Conservation (phyloP, 1,139 yeast species). For the Debaryomycetaceae sp. region DNA sequence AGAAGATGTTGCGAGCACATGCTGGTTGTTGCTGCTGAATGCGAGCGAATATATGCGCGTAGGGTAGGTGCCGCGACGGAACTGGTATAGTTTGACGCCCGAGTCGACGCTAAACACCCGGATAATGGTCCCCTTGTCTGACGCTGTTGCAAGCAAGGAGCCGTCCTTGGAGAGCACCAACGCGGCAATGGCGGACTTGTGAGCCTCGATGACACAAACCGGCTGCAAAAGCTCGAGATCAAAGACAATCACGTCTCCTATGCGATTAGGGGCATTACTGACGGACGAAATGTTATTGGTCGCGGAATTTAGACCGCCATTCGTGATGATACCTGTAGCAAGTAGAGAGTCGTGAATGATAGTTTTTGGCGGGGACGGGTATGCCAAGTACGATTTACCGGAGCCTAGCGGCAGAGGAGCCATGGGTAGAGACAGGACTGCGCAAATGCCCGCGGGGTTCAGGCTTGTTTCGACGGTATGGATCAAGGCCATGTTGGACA, state of each 20-base stretch:
- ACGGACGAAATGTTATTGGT: slow-evolving; percentile 35
- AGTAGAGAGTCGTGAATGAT: slow-evolving; percentile 33
- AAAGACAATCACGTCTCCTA: slow-evolving; percentile 86
- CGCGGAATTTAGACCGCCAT: slow-evolving; percentile 33
- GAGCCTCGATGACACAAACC: slow-evolving; percentile 84
- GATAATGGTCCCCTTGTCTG: slow-evolving; percentile 90
- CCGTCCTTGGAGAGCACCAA: slow-evolving; percentile 76
- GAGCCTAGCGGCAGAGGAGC: slow-evolving; percentile 8
- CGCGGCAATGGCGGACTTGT: slow-evolving; percentile 75
- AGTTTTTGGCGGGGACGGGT: slow-evolving; percentile 71
- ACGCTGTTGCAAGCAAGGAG: slow-evolving; percentile 77
- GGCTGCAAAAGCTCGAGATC: slow-evolving; percentile 75
- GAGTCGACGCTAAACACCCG: slow-evolving; percentile 78
- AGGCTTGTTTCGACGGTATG: slow-evolving; percentile 83
- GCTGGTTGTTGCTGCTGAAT: slow-evolving; percentile 65
- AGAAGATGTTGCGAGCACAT: slow-evolving; percentile 77
- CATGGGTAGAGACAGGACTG: slow-evolving; percentile 41
- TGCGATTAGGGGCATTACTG: slow-evolving; percentile 36
- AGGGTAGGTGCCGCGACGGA: slow-evolving; percentile 90
- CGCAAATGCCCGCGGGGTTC: slow-evolving; percentile 50
- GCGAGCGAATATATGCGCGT: slow-evolving; percentile 77
- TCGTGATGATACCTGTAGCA: slow-evolving; percentile 33
- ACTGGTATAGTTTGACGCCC: slow-evolving; percentile 78
- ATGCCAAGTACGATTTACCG: slow-evolving; percentile 62
- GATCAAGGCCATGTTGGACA: slow-evolving; percentile 73